Conservation (phyloP, 176 grass and related monocot genomes). For the barley (Hordeum vulgare) region MorexV3_pseudomolecules_assembly NC_058524.1:392846304-392846803, state of each 20-base stretch:
- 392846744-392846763: background rate
- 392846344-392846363: conserved; percentile 52
- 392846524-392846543: conserved; percentile 98
- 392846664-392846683: background rate
- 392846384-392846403: conserved; percentile 99
- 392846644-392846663: background rate
- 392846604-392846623: background rate
- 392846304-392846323: background rate
- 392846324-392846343: background rate
- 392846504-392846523: background rate
- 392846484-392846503: background rate
- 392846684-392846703: conserved; percentile 99
- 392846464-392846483: background rate
- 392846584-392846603: background rate
- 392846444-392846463: background rate
- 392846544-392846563: conserved; percentile 91
- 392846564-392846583: background rate
- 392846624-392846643: background rate
- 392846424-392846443: conserved; percentile 8
- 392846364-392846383: conserved; percentile 85
- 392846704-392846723: conserved; percentile 96
- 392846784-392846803: background rate
- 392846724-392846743: conserved; percentile 50
- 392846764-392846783: conserved; percentile 19
- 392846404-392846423: conserved; percentile 98